These are phyloP conservation scores for Neoscytalidium dimidiatum DNA, from an alignment of 2,329 filamentous ascomycete species.

Conservation along the genomic window DNA sequence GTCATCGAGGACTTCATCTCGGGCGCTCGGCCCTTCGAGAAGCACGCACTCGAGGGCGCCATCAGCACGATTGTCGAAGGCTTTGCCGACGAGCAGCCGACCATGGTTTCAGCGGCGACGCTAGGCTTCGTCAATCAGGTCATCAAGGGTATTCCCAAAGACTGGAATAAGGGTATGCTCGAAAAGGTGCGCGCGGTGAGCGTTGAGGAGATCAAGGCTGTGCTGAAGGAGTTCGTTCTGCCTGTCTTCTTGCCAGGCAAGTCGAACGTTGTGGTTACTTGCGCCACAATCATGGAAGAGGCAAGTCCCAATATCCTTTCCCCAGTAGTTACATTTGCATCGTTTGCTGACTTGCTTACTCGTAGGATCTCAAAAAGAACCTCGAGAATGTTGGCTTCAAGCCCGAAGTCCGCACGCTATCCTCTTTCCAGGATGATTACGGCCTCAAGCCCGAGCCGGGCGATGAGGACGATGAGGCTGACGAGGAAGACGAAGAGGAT, in stretches of 20 bases:
- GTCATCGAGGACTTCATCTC: constrained; percentile 74
- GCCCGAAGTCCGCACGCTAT: constrained; percentile 71
- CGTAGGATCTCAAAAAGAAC: constrained; percentile 71
- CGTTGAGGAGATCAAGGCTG: constrained; percentile 73
- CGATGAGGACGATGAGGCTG: constrained; percentile 60
- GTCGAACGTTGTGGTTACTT: constrained; percentile 86
- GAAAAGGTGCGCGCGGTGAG: constrained; percentile 74
- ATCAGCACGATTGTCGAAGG: constrained; percentile 85
- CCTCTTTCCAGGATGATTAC: constrained; percentile 87
- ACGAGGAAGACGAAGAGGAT: constrained; percentile 59
- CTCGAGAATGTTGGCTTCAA: constrained; percentile 78
- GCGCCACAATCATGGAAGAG: constrained; percentile 81
- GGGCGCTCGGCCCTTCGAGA: constrained; percentile 72
- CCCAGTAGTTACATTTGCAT: neutral
- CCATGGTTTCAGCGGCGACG: constrained; percentile 77
- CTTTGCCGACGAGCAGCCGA: constrained; percentile 86
- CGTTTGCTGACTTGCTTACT: neutral
- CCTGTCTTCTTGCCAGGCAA: constrained; percentile 78
- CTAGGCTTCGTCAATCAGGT: constrained; percentile 83
- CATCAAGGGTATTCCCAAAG: constrained; percentile 71
- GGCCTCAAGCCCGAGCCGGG: constrained; percentile 68
- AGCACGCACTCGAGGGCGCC: constrained; percentile 82
- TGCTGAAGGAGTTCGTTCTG: constrained; percentile 73
- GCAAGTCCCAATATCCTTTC: constrained; percentile 53
- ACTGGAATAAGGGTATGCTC: constrained; percentile 77